phyloP scores from a whole-genome alignment of 768 basidiomycete species.

The Suillus alpinus region DNA sequence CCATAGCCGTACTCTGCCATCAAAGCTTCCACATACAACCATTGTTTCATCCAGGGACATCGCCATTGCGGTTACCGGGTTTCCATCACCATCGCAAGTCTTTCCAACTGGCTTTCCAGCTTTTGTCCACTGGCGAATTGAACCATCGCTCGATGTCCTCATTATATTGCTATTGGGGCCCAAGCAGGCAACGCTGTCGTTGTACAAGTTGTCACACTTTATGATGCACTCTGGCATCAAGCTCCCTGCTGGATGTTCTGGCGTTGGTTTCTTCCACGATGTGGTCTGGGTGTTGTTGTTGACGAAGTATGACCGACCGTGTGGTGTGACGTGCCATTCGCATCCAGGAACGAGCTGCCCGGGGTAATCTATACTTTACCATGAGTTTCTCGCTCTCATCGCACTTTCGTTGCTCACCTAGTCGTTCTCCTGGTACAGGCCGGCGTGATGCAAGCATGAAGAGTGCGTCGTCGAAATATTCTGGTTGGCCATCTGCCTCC shows the following conservation, averaged over 20 bases:
- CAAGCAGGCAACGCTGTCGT: not conserved
- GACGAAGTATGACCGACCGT: not conserved
- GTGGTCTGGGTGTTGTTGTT: not conserved
- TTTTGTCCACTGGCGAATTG: not conserved
- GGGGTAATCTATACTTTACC: not conserved
- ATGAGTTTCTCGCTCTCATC: not conserved
- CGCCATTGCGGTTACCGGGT: not conserved
- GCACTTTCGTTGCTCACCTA: not conserved
- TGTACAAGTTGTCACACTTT: not conserved
- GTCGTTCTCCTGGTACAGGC: not conserved
- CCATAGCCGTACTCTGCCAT: not conserved
- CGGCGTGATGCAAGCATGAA: not conserved
- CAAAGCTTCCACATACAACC: not conserved
- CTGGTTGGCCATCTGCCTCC: no score
- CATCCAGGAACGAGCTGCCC: not conserved
- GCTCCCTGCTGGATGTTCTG: not conserved
- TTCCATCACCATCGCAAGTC: not conserved
- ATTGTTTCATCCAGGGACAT: not conserved
- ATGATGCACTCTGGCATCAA: not conserved
- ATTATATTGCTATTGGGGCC: not conserved
- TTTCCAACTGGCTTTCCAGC: not conserved
- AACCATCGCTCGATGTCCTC: not conserved
- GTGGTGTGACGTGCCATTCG: not conserved
- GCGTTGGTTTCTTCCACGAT: not conserved
- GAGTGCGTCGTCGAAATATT: not conserved